Evolutionary conservation across 306 rosid genomes (phyloP), one percentile per base, ranked within the genome.

Genomic region (Begonia loranthoides): DNA sequence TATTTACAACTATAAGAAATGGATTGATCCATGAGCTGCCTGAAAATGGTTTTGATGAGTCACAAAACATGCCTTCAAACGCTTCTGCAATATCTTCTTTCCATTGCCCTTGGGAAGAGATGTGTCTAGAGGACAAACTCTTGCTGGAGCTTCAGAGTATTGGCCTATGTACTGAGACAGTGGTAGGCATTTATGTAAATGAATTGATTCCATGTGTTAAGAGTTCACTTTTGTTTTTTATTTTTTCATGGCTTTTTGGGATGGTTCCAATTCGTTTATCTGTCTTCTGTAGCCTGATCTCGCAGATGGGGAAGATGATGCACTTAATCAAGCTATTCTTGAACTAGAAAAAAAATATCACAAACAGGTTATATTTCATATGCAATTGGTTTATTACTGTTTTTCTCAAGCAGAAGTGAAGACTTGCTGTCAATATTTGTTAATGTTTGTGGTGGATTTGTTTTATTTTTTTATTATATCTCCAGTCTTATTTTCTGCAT

Each of bases 61-160:
- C 67, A 5, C 59, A 55, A 24, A 66, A 64, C 48, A 41, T 45
- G 56, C 63, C 19, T 62, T 49, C 52, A 59, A 65, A 59, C 56
- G 65, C 68, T 58, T 60, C 69, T 55, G 48, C 66, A 56, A 56
- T 59, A 24, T 64, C 70, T 17, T 64, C 83, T 56, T 54, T 66
- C 54, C 64, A 59, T 64, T 17, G 52, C 49, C 64, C 45, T 17
- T 82, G 64, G 69, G 86, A 76, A 67, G 65, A 68, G 44, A 66
- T 75, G 84, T 45, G 66, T 38, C 15, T 81, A 65, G 84, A 84
- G 54, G 87, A 79, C 44, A 79, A 58, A 72, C 79, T 88, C 71
- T 50, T 79, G 59, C 61, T 81, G 73, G 97, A 84, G 82, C 80
- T 88, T 57, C 82, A 69, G 46, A 77, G 82, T 67, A 62, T 84